Conservation (phyloP, 2,329 filamentous ascomycete species). For the Pezicula radicicola region DNA sequence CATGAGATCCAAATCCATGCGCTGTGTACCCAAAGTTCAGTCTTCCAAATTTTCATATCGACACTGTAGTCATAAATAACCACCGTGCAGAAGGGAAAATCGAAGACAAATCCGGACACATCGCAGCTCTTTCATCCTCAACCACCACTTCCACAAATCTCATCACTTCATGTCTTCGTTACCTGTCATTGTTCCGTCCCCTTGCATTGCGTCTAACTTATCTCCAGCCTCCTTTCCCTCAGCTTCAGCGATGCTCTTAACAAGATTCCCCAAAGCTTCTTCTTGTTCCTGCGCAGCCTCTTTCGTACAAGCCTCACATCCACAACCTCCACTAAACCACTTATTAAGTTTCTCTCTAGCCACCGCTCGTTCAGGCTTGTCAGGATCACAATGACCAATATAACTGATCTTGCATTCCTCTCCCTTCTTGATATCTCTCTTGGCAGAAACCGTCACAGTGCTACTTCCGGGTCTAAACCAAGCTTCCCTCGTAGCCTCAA, state of each 20-base stretch:
- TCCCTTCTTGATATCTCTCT: constrained; percentile 17
- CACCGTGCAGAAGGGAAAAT: too few species aligned
- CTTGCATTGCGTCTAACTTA: neutral
- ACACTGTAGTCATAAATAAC: too few species aligned
- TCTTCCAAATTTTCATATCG: too few species aligned
- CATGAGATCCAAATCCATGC: too few species aligned
- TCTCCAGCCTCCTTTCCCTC: neutral
- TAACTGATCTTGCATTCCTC: constrained; percentile 27
- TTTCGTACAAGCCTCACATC: constrained; percentile 18
- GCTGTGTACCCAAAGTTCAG: too few species aligned
- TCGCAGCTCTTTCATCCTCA: too few species aligned
- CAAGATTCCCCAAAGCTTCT: neutral
- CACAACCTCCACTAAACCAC: constrained; percentile 25
- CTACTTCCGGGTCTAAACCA: constrained; percentile 16
- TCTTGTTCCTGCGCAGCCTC: constrained; percentile 10
- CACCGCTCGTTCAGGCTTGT: neutral
- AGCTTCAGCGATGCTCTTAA: neutral
- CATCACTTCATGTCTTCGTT: too few species aligned
- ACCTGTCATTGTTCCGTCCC: too few species aligned
- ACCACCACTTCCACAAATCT: too few species aligned
- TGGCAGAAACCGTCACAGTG: constrained; percentile 16
- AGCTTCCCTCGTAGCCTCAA: constrained; percentile 1
- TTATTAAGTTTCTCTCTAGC: constrained; percentile 14
- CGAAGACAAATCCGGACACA: too few species aligned
- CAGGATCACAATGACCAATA: constrained; percentile 15